Evolutionary conservation across 78 protist genomes (phyloP).

Genomic region (Dictyostelium brefeldianum): DNA sequence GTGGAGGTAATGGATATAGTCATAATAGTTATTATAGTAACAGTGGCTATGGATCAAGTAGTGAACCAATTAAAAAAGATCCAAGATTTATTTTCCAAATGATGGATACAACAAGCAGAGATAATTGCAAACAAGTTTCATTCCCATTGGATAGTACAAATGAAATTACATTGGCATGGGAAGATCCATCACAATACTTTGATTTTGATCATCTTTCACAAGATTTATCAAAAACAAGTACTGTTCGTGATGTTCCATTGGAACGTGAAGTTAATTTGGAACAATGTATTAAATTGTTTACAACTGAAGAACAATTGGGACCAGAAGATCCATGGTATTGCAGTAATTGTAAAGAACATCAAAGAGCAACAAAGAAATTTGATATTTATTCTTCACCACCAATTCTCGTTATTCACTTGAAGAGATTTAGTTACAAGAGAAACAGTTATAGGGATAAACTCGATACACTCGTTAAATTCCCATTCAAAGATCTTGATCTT

Average conservation of each 20-base stretch:
- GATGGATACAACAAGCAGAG: background rate
- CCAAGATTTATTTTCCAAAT: conserved; percentile 77
- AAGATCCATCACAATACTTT: conserved; percentile 23
- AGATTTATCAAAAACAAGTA: background rate
- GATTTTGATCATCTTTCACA: background rate
- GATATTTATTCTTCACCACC: conserved; percentile 95
- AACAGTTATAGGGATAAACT: conserved; percentile 82
- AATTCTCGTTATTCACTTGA: conserved; percentile 93
- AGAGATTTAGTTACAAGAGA: conserved; percentile 90
- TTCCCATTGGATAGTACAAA: background rate
- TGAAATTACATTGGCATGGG: conserved; percentile 27
- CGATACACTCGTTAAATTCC: conserved; percentile 88
- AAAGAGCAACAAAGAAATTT: conserved; percentile 89
- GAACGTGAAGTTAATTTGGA: conserved; percentile 29
- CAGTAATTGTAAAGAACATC: conserved; percentile 76
- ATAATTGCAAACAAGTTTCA: background rate
- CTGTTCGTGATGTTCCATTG: conserved; percentile 9
- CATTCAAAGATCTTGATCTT: conserved; percentile 89
- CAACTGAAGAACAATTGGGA: conserved; percentile 65
- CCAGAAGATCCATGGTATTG: conserved; percentile 90
- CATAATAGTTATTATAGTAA: background rate
- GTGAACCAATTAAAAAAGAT: background rate
- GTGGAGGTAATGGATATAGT: background rate
- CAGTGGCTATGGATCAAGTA: background rate
- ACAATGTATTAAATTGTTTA: conserved; percentile 75